Evolutionary conservation across 2,329 filamentous ascomycete genomes (phyloP).

Genomic region (Xylariales sp.): DNA sequence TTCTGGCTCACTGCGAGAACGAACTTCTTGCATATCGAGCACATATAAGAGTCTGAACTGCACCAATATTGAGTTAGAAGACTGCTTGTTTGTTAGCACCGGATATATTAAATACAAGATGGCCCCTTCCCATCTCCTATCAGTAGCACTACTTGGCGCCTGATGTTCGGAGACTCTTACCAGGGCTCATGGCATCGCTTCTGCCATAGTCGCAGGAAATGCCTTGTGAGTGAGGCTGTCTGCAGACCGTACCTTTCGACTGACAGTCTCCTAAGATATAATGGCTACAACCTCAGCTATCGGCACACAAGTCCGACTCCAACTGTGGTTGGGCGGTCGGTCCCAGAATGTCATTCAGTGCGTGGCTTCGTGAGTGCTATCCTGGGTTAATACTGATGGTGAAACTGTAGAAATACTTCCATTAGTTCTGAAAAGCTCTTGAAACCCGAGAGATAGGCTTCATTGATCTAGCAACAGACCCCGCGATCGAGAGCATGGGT

Average conservation of each 20-base stretch:
- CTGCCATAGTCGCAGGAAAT: conserved; percentile 21
- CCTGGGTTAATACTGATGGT: neutral
- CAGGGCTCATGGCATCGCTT: conserved; percentile 22
- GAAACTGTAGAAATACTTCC: conserved; percentile 21
- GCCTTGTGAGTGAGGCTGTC: conserved; percentile 19
- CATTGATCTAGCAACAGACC: conserved; percentile 15
- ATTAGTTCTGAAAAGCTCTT: conserved; percentile 20
- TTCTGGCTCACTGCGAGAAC: too few relatives aligned
- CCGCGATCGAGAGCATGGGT: conserved; percentile 49
- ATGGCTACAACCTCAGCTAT: conserved; percentile 25
- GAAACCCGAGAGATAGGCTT: conserved; percentile 16
- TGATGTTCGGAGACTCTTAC: conserved; percentile 14
- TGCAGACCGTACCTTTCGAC: neutral
- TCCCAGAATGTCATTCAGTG: conserved; percentile 25
- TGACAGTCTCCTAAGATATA: conserved; percentile 18
- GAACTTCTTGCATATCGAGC: too few relatives aligned
- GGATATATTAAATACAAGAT: too few relatives aligned
- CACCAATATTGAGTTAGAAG: too few relatives aligned
- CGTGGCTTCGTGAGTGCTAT: too few relatives aligned
- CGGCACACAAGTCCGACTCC: conserved; percentile 22
- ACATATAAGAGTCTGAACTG: too few relatives aligned
- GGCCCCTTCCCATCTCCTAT: too few relatives aligned
- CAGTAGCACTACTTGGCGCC: conserved; percentile 4
- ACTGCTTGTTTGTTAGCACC: too few relatives aligned
- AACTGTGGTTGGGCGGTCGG: conserved; percentile 25